These are phyloP conservation scores for Hawksworthiomyces lignivorus DNA, from an alignment of 2,329 filamentous ascomycete genomes.

Conservation along the genomic window DNA sequence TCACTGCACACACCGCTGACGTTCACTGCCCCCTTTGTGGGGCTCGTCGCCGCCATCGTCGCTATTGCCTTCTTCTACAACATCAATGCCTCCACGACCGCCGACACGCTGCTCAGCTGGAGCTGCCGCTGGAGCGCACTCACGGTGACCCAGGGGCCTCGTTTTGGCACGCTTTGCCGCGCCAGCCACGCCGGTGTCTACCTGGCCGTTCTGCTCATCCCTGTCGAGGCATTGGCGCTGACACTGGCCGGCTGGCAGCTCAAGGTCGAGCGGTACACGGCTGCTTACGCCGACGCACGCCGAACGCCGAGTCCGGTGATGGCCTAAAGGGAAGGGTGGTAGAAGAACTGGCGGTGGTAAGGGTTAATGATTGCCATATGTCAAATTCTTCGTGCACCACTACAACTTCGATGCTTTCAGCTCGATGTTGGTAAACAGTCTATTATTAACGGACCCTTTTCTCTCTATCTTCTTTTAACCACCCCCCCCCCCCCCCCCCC, in stretches of 20 bases:
- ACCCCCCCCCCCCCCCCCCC: too few species aligned
- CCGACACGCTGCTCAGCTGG: slow-evolving; percentile 54
- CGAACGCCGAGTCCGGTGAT: slow-evolving; percentile 25
- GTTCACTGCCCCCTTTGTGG: slow-evolving; percentile 33
- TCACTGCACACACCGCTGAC: slow-evolving; percentile 28
- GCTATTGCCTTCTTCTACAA: slow-evolving; percentile 51
- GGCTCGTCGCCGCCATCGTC: slow-evolving; percentile 40
- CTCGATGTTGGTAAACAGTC: too few species aligned
- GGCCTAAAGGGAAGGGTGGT: slow-evolving; percentile 10
- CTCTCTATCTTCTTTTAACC: too few species aligned
- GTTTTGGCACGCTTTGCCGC: slow-evolving; percentile 49
- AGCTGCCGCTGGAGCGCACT: slow-evolving; percentile 51
- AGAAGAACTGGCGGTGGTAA: too few species aligned
- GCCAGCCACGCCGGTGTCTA: slow-evolving; percentile 48
- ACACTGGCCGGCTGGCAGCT: slow-evolving; percentile 37
- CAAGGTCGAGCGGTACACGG: slow-evolving; percentile 35
- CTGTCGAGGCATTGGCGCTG: slow-evolving; percentile 44
- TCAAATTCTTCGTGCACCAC: too few species aligned
- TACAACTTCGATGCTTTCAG: too few species aligned
- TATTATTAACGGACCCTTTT: too few species aligned
- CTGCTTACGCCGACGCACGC: slow-evolving; percentile 23
- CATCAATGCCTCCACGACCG: slow-evolving; percentile 42
- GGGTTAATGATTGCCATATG: too few species aligned
- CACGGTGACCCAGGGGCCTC: slow-evolving; percentile 43
- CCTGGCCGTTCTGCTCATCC: slow-evolving; percentile 48